Base-by-base conservation (phyloP, 2,329 filamentous ascomycete species). In the Neoarthrinium moseri region DNA sequence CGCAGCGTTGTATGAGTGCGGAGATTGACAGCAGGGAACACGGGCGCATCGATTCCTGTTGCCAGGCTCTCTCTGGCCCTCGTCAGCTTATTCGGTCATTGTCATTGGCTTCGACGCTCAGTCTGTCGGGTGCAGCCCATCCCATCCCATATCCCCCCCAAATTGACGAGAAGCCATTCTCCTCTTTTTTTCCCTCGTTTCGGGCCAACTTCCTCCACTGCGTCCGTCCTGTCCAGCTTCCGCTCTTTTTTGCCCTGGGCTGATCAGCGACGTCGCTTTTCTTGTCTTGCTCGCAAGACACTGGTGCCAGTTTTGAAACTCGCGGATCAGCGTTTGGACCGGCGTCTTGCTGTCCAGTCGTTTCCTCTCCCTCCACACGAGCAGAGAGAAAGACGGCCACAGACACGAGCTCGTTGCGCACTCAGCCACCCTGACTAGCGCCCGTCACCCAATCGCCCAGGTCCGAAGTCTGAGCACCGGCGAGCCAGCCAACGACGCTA, bases 401-500 rank as follows among this genome's bases (percentile, higher is more conserved):
- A 23, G 43, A 49, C 47, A 49, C 42, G 47, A 49, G 38, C n/a
- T n/a, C n/a, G 36, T 24, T 29, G 37, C 33, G 23, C 36, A 45
- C 47, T 49, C 43, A 49, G 47, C 47, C 47, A 49, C 47, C 33
- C 46, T 48, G 40, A 48, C 46, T 36, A 43, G 45, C 37, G 37
- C 39, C 39, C 21, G 29, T 13, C 27, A 23, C 21, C 45, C 34
- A 47, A 47, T 47, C 38, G 27, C 30, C 32, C 23, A 30, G 27
- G 17, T 35, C 33, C 20, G 17, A 35, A 18, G 33, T 22, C 36
- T 22, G 11, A n/a, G 5, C 11, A 17, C 20, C 36, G 26, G 36
- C 36, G 13, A 36, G 33, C 18, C n/a, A 36, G 15, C 36, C 20
- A 27, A 13, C 13, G 11, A 23, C 17, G 18, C n/a, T 30, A 24